phyloP scores from a whole-genome alignment of 73 alveolate genomes.

The Stentor roeselii region DNA sequence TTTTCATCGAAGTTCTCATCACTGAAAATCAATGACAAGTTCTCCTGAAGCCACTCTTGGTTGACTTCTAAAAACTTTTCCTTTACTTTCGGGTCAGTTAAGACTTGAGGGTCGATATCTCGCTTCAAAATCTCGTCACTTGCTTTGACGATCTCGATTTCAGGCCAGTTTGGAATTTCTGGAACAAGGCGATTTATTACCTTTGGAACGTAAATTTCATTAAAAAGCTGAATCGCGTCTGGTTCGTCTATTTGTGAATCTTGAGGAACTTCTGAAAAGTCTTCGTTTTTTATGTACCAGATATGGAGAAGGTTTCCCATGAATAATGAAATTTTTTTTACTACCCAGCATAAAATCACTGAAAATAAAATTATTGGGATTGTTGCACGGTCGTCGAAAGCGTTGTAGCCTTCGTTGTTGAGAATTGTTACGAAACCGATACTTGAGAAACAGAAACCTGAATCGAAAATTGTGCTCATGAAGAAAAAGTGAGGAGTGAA shows the following conservation, averaged over 20 bases:
- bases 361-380: constrained; percentile 49
- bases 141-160: constrained; percentile 45
- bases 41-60: constrained; percentile 72
- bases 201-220: background rate
- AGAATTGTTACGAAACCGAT: constrained; percentile 70
- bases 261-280: constrained; percentile 32
- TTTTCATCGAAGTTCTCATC: constrained; percentile 66
- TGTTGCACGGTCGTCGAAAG: constrained; percentile 76
- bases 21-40: constrained; percentile 63
- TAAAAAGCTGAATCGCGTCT: background rate
- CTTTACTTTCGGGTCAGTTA: constrained; percentile 59
- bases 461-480: constrained; percentile 60
- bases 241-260: constrained; percentile 25
- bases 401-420: constrained; percentile 55
- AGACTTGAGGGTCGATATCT: constrained; percentile 66
- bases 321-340: constrained; percentile 41
- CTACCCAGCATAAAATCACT: constrained; percentile 38
- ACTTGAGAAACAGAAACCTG: constrained; percentile 61
- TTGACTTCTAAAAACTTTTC: constrained; percentile 68
- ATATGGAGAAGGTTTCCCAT: constrained; percentile 47
- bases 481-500: constrained; percentile 81
- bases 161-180: constrained; percentile 38
- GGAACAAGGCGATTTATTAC: constrained; percentile 33
- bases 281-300: constrained; percentile 68
- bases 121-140: constrained; percentile 61